phyloP scores from a whole-genome alignment of 2,329 filamentous ascomycete species.

The Penicillium sp. region DNA sequence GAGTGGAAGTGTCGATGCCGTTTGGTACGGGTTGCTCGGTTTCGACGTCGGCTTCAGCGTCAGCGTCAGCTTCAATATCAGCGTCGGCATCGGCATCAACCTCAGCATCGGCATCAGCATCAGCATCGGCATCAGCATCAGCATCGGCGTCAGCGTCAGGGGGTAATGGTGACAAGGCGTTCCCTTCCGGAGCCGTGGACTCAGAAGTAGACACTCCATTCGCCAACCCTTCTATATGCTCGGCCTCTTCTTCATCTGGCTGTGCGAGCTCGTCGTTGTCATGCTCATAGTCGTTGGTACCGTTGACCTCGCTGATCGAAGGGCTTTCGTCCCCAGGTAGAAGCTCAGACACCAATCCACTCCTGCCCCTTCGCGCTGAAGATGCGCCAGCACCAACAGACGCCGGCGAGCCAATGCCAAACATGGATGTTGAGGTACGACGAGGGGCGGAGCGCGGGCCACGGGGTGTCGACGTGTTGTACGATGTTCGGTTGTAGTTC shows the following conservation, averaged over 20 bases:
- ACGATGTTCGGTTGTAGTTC: slow-evolving; percentile 20
- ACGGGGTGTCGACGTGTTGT: slow-evolving; percentile 30
- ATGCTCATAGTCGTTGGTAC: neutral
- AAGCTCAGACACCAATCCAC: slow-evolving; percentile 19
- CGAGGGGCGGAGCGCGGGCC: slow-evolving; percentile 35
- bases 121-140: slow-evolving; percentile 22
- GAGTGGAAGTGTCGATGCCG: neutral
- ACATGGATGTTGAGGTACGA: slow-evolving; percentile 22
- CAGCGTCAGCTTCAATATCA: slow-evolving; percentile 20
- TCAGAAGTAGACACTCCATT: neutral
- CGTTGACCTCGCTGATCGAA: neutral
- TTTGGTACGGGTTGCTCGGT: slow-evolving; percentile 13
- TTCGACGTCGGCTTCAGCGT: slow-evolving; percentile 15
- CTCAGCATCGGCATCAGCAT: slow-evolving; percentile 1
- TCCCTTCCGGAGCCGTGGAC: neutral
- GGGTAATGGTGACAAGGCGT: neutral
- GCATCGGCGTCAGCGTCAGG: slow-evolving; percentile 14
- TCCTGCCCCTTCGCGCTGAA: slow-evolving; percentile 28
- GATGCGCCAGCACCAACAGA: slow-evolving; percentile 15
- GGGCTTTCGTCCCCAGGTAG: slow-evolving; percentile 3
- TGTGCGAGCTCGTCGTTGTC: neutral
- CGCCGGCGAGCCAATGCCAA: slow-evolving; percentile 28
- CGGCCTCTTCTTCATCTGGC: neutral
- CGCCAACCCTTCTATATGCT: neutral
- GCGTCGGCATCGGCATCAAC: slow-evolving; percentile 16